Percentiles rank a stretch among this genome's conserved stretches.
phyloP scores from a whole-genome alignment of 345 rosid genomes.

The Citrus medica region DNA sequence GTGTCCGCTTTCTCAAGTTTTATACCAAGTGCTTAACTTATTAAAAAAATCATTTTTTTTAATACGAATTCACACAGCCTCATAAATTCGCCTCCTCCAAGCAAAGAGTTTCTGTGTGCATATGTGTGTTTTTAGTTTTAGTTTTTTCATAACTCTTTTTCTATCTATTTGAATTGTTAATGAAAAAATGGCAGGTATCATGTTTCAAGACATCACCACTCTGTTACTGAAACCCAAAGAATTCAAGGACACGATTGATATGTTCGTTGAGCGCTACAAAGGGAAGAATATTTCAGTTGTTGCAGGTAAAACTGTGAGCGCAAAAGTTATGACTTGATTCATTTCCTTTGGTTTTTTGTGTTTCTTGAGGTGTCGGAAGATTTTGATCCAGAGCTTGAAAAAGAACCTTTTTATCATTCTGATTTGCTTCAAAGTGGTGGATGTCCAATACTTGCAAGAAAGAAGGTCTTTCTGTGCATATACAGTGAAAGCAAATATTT shows the following conservation, averaged over 20 bases:
- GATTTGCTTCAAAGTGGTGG: constrained; percentile 29
- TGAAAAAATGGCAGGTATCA: constrained; percentile 57
- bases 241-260: constrained; percentile 85
- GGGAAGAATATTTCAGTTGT: constrained; percentile 88
- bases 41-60: background rate
- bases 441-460: constrained; percentile 25
- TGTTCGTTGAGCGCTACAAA: constrained; percentile 89
- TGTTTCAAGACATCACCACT: constrained; percentile 97
- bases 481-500: constrained; percentile 5
- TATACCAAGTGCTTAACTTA: background rate
- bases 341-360: background rate
- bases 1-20: background rate
- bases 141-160: background rate
- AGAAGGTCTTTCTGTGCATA: constrained; percentile 12
- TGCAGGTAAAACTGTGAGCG: constrained; percentile 60
- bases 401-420: constrained; percentile 19
- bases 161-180: background rate
- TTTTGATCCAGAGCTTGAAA: constrained; percentile 17
- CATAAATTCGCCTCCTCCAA: background rate
- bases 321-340: background rate
- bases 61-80: background rate
- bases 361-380: constrained; percentile 5
- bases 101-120: background rate
- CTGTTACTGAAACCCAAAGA: constrained; percentile 82
- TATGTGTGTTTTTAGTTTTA: background rate